Percentiles rank a stretch among this genome's conserved stretches.
These are phyloP conservation scores for Carnegiea gigantea DNA, from an alignment of 179 eudicot genomes.

Conservation along the genomic window DNA sequence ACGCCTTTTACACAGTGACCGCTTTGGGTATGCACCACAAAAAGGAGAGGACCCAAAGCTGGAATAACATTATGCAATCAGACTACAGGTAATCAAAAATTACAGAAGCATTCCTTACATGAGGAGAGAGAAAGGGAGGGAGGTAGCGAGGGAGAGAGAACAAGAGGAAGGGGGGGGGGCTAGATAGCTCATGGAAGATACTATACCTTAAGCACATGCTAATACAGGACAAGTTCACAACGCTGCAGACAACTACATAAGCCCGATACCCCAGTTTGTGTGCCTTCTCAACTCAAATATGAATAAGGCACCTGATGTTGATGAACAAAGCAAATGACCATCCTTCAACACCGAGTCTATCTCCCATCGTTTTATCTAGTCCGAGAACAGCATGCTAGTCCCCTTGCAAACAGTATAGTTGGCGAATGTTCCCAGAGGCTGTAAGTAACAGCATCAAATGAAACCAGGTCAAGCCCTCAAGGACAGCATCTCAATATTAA, in stretches of 20 bases:
- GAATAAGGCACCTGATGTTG: neutral
- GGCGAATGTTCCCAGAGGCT: slow-evolving; percentile 93
- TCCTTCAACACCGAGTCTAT: slow-evolving; percentile 13
- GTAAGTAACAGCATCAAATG: slow-evolving; percentile 26
- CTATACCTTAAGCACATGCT: neutral
- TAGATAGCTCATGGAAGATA: neutral
- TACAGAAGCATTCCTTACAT: slow-evolving; percentile 25
- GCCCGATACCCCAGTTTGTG: slow-evolving; percentile 25
- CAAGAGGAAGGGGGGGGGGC: neutral
- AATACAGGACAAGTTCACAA: neutral
- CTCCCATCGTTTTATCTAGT: slow-evolving; percentile 9
- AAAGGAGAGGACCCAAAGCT: neutral
- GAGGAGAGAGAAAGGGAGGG: no score
- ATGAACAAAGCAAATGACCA: slow-evolving; percentile 11
- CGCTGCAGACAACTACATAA: neutral
- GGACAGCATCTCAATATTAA: neutral
- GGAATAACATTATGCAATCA: neutral
- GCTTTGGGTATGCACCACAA: neutral
- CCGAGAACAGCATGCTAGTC: slow-evolving; percentile 38
- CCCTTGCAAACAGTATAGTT: slow-evolving; percentile 77
- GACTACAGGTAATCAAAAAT: neutral
- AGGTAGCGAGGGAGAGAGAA: slow-evolving; percentile 20
- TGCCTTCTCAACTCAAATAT: slow-evolving; percentile 11
- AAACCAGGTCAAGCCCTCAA: slow-evolving; percentile 4
- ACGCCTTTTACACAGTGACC: no score